Evolutionary conservation across 768 basidiomycete species (phyloP), one percentile per base, ranked within the genome.

Genomic region (Sporobolomyces roseus): DNA sequence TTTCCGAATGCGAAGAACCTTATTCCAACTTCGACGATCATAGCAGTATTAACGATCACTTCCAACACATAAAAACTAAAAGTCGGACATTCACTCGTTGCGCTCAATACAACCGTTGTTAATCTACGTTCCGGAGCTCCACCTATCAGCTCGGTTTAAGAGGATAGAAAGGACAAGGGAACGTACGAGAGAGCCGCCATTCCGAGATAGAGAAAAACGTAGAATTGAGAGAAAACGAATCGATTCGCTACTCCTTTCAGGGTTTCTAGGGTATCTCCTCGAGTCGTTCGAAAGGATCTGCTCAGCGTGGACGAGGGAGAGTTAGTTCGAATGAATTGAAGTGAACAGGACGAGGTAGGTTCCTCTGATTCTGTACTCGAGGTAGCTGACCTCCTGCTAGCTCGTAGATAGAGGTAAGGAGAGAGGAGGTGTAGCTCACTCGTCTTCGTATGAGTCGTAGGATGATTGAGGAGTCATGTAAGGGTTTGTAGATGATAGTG

Each of bases 21-120:
- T 66, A 94, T 89, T 2, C 83, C 83, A 23, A 99, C 96, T 81
- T 99, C 96, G 30, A 88, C 78, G 67, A 98, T 97, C 93, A 97
- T 94, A 14, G 90, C 83, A 0, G 71, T 49, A 76, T 94, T 93
- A 78, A 94, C 85, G 77, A 94, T 86, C 51, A 94, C 79, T 79
- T 96, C 92, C 74, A 96, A 83, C 33, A 93, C 79, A 79, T 91
- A 96, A 80, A 96, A 96, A 6, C 89, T 81, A n/a, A 88, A 74
- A 7, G 88, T 89, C 9, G 92, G 92, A 75, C 93, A 96, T 29
- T 16, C 6, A 73, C 89, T 87, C 50, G 85, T 83, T 63, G 93
- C 78, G 77, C 89, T 91, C 54, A 96, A 82, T 36, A 88, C 84
- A 63, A 94, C 88, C 0, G 92, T 93, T 13, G 90, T 86, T 58